Base-by-base conservation (phyloP, 495 filamentous ascomycete species). In the Neurospora sp. region DNA sequence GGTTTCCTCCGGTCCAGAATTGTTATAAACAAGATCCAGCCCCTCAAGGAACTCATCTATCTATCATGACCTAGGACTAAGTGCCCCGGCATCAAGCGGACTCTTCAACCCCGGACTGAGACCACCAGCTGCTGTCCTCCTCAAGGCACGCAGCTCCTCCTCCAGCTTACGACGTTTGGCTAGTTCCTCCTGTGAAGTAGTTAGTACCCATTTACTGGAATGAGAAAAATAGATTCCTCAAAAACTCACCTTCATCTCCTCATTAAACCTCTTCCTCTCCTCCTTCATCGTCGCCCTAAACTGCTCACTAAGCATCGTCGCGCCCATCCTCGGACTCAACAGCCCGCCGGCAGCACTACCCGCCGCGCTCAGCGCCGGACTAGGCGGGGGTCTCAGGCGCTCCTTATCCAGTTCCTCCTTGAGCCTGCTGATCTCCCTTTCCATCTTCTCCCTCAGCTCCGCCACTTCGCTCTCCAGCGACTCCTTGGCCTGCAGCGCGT, bases 211-310 rank as follows among this genome's bases (percentile, higher is more conserved):
- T 8, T 41, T 16, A 6, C n/a, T 8, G 4, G 73, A 31, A 71
- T 37, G 35, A 68, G 14, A 45, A 45, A 22, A 69, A 69, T 44
- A 70, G 37, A 18, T 22, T 22, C 22, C 22, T 22, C 22, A 22
- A 35, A 53, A 53, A 83, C 83, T 74, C 77, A 85, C 84, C 77
- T 77, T 84, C 71, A 86, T 39, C 72, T 86, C 83, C 71, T 85
- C 84, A 71, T 86, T 83, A 75, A 84, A 85, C 74, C 84, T 85
- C 82, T 81, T 85, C 77, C 84, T 81, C 78, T 86, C 84, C 73
- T 85, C 84, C 72, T 85, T 85, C 75, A 86, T 83, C 9, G 79
- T 78, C 18, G 77, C 78, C 71, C 81, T 73, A 59, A 83, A 83
- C 75, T 83, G 81, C 74, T 83, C 80, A 22, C 80, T 82, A 69